phyloP scores from a whole-genome alignment of 805 yeast genomes.

The Candida orba region DNA sequence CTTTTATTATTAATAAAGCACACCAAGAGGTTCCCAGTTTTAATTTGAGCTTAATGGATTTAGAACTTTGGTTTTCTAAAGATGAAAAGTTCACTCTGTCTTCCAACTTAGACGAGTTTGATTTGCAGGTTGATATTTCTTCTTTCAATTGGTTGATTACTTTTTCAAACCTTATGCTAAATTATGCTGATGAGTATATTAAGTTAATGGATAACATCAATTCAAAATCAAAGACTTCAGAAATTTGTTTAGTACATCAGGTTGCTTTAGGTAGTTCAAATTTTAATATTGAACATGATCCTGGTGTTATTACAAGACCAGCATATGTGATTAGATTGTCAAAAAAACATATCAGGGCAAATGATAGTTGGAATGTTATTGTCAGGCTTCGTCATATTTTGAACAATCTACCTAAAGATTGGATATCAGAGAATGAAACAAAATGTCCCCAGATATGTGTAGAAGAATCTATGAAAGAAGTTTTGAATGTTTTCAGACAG shows the following conservation, averaged over 20 bases:
- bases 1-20: slow-evolving; percentile 1
- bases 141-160: slow-evolving; percentile 29
- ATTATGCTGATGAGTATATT: background rate
- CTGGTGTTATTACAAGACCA: slow-evolving; percentile 85
- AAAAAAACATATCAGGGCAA: slow-evolving; percentile 65
- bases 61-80: slow-evolving; percentile 28
- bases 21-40: background rate
- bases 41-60: slow-evolving; percentile 6
- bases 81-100: slow-evolving; percentile 15
- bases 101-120: slow-evolving; percentile 24
- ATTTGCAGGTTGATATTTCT: slow-evolving; percentile 26
- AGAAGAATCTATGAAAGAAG: slow-evolving; percentile 43
- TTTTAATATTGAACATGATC: slow-evolving; percentile 66
- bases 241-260: slow-evolving; percentile 33
- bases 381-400: slow-evolving; percentile 73
- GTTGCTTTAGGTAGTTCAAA: slow-evolving; percentile 41
- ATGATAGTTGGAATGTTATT: slow-evolving; percentile 83
- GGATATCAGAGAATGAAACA: slow-evolving; percentile 34
- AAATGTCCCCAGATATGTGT: slow-evolving; percentile 34
- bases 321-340: slow-evolving; percentile 71
- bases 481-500: slow-evolving; percentile 50
- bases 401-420: slow-evolving; percentile 46
- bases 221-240: slow-evolving; percentile 12
- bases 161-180: slow-evolving; percentile 10
- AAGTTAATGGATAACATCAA: background rate